phyloP scores from a whole-genome alignment of 768 basidiomycete species.

The Xerocomellus dryophilus region DNA sequence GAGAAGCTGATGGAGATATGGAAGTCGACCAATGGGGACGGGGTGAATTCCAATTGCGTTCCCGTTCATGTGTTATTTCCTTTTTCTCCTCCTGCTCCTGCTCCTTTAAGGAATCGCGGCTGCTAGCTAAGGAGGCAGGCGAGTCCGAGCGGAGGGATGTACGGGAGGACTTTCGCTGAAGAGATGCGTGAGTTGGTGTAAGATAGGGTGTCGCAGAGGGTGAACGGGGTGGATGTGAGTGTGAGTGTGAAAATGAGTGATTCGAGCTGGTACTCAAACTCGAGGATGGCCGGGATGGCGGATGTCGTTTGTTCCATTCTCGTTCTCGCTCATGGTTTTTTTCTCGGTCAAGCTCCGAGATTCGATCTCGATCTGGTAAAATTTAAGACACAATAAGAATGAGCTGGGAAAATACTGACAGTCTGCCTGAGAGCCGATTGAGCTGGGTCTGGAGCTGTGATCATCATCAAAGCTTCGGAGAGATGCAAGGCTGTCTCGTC shows the following conservation, averaged over 20 bases:
- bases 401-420: slow-evolving; percentile 37
- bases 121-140: slow-evolving; percentile 38
- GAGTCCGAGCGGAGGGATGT: slow-evolving; percentile 41
- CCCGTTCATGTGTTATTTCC: slow-evolving; percentile 50
- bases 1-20: slow-evolving; percentile 19
- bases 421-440: slow-evolving; percentile 49
- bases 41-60: slow-evolving; percentile 72
- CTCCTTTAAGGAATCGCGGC: slow-evolving; percentile 34
- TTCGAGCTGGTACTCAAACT: slow-evolving; percentile 40
- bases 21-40: slow-evolving; percentile 50
- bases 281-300: slow-evolving; percentile 42
- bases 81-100: slow-evolving; percentile 28
- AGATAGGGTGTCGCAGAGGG: slow-evolving; percentile 38
- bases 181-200: slow-evolving; percentile 30
- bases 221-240: slow-evolving; percentile 38
- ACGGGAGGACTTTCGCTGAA: slow-evolving; percentile 35
- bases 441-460: slow-evolving; percentile 43
- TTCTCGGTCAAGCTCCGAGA: slow-evolving; percentile 42
- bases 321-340: slow-evolving; percentile 48
- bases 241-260: slow-evolving; percentile 34
- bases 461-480: slow-evolving; percentile 41
- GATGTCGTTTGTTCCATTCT: slow-evolving; percentile 51
- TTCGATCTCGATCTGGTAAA: slow-evolving; percentile 44
- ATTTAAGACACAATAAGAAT: not conserved
- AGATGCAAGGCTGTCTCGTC: slow-evolving; percentile 41